Conservation (phyloP, 768 basidiomycete genomes). For the Agrocybe praecox region DNA sequence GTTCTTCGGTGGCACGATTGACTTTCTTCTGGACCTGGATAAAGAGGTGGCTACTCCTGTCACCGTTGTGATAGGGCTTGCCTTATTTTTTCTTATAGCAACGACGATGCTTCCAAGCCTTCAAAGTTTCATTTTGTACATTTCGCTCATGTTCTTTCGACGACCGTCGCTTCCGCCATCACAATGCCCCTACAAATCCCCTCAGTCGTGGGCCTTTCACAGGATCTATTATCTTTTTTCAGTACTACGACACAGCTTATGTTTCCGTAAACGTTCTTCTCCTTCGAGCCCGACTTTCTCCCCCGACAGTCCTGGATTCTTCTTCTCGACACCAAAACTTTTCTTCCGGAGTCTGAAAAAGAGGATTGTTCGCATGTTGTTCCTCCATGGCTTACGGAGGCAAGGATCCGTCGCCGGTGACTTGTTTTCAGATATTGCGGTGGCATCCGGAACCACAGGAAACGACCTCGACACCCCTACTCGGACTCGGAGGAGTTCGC, state of each 20-base stretch:
- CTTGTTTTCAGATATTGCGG: not conserved
- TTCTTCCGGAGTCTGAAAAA: not conserved
- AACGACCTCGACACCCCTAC: not conserved
- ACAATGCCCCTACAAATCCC: conserved; percentile 2
- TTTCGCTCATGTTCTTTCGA: not conserved
- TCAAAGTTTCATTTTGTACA: not conserved
- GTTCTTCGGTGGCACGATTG: conserved; percentile 2
- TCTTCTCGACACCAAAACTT: not conserved
- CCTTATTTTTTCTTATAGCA: not conserved
- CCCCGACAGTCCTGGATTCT: too few relatives aligned
- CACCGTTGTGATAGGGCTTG: not conserved
- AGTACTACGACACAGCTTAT: not conserved
- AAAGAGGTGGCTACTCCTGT: not conserved
- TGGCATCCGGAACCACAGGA: not conserved
- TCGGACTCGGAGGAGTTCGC: not conserved
- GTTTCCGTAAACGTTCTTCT: too few relatives aligned
- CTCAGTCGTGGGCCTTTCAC: conserved; percentile 3
- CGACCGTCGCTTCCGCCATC: not conserved
- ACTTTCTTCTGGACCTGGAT: not conserved
- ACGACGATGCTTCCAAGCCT: conserved; percentile 1
- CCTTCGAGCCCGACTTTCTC: too few relatives aligned
- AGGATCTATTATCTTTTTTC: not conserved
- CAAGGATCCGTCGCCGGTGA: not conserved
- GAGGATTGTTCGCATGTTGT: too few relatives aligned
- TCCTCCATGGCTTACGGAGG: not conserved